These are phyloP conservation scores for Filosporella fistucella DNA, from an alignment of 495 filamentous ascomycete genomes.

Conservation along the genomic window DNA sequence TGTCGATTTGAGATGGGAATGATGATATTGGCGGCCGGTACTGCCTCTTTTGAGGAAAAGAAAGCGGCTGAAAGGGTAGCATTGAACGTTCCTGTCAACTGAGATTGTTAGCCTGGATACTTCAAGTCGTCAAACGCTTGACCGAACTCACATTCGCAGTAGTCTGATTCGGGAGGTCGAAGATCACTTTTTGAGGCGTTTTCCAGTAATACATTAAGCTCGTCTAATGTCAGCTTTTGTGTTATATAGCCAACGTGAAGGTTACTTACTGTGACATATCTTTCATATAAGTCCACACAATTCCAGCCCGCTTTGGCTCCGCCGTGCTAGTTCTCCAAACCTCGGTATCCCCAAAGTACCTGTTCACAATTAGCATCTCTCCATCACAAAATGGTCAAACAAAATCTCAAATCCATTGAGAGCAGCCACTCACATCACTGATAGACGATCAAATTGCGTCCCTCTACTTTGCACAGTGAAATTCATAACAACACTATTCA, in stretches of 20 bases:
- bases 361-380: not conserved
- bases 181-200: constrained; percentile 28
- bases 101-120: not conserved
- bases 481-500: constrained; percentile 77
- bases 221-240: not conserved
- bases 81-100: constrained; percentile 64
- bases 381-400: no score
- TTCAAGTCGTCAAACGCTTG: not conserved
- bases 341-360: constrained; percentile 74
- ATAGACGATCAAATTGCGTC: constrained; percentile 75
- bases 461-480: constrained; percentile 72
- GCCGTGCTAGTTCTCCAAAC: constrained; percentile 85
- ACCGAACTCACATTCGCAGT: constrained; percentile 34
- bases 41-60: constrained; percentile 40
- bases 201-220: constrained; percentile 57
- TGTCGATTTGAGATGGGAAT: constrained; percentile 65
- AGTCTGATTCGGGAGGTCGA: constrained; percentile 27
- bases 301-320: constrained; percentile 68
- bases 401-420: not conserved
- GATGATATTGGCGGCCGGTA: constrained; percentile 57
- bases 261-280: constrained; percentile 63
- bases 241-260: no score
- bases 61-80: constrained; percentile 74
- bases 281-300: constrained; percentile 72
- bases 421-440: constrained; percentile 45